Base-by-base conservation (phyloP, 768 basidiomycete genomes). In the Boletellus emodensis region DNA sequence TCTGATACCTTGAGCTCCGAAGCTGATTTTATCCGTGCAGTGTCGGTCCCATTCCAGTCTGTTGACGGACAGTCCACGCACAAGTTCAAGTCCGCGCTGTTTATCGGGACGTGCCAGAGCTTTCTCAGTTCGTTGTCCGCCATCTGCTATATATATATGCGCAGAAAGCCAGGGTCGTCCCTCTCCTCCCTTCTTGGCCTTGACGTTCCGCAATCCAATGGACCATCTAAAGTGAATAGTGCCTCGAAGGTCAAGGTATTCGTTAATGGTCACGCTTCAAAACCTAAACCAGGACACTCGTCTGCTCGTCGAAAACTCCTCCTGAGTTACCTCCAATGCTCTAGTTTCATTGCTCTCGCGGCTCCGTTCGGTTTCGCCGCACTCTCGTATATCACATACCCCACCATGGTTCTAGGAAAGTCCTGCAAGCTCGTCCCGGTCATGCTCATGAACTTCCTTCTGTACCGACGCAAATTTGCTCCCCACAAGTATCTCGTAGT, bases 391-490 rank as follows among this genome's bases (percentile, higher is more conserved):
- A 94, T 99, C 64, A 93, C 93, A 15, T 98, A 97, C 75, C 96
- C 96, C 44, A 93, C 95, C 39, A 95, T 97, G 90, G 94, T 98
- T 32, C 86, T 98, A 56, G 96, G 91, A 46, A 98, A 98, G 69
- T 97, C 94, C 0, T 98, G 96, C 79, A 98, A 98, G 67, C 90
- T 99, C 65, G 92, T 99, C 39, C 96, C 96, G 1, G 96, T 94
- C 53, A 91, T 95, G 83, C 80, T 98, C 68, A 94, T 98, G 87
- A 97, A 98, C 71, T 84, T 98, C 60, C 61, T 98, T 35, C 78
- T 97, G 51, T 98, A 98, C 71, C 91, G 94, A 48, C 86, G 95
- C 43, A 79, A 80, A 55, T 98, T 97, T 67, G 89, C 93, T 0
- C 79, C 84, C 1, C 88, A 98, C 80, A 98, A 98, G 66, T 99